These are phyloP conservation scores for Ophiostoma sp. DNA, from an alignment of 2,329 filamentous ascomycete genomes.

Conservation along the genomic window DNA sequence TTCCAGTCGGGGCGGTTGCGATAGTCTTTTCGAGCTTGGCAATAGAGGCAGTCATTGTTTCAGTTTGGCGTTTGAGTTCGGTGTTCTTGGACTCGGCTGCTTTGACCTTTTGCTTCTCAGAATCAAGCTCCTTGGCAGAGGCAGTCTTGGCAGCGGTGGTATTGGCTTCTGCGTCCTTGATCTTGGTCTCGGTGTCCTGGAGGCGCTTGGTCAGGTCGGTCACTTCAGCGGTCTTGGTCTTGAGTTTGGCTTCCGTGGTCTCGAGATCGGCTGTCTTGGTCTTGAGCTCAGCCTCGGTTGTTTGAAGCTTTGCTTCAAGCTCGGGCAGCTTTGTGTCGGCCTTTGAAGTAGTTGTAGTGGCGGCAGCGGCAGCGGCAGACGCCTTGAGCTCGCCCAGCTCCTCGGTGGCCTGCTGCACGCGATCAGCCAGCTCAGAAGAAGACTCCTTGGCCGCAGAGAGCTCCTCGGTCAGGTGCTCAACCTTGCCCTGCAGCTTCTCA, in stretches of 20 bases:
- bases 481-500: slow-evolving; percentile 62
- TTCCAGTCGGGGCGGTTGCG: slow-evolving; percentile 22
- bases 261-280: not conserved
- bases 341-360: not conserved
- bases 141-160: slow-evolving; percentile 33
- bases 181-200: slow-evolving; percentile 40
- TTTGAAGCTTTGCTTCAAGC: not conserved
- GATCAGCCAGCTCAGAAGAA: slow-evolving; percentile 59
- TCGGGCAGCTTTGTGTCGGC: not conserved
- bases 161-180: slow-evolving; percentile 42
- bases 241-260: slow-evolving; percentile 39
- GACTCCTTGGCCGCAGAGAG: slow-evolving; percentile 63
- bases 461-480: slow-evolving; percentile 63
- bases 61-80: slow-evolving; percentile 41
- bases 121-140: slow-evolving; percentile 33
- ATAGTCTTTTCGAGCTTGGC: slow-evolving; percentile 42
- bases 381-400: slow-evolving; percentile 44
- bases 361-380: not conserved
- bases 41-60: slow-evolving; percentile 37
- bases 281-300: not conserved
- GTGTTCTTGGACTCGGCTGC: slow-evolving; percentile 35
- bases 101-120: slow-evolving; percentile 34
- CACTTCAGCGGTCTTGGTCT: slow-evolving; percentile 46
- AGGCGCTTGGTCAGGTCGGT: slow-evolving; percentile 47
- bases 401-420: slow-evolving; percentile 60